Base-by-base conservation (phyloP, 495 filamentous ascomycete genomes). In the Sphaerosporella brunnea region DNA sequence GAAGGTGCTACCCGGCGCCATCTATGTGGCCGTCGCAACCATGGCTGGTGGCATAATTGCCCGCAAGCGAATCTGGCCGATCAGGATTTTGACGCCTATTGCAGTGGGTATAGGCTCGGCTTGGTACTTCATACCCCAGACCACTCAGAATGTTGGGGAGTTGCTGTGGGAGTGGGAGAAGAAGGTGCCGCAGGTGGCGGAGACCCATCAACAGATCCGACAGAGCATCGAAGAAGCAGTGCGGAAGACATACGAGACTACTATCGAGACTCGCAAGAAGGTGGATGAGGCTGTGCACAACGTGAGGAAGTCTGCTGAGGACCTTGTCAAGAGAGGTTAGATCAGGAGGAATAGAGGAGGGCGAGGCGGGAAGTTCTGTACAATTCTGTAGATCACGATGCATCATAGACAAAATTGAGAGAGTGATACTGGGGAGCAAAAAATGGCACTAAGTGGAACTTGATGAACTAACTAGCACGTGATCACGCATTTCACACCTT, bases 31-130 rank as follows among this genome's bases (percentile, higher is more conserved):
- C 11, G 84, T 97, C 2, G 74, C 84, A 9, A 76, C 82, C 50
- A 93, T 97, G 85, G 80, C 87, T 24, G 87, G 87, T 52, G 81
- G 75, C 53, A 95, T 97, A 59, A 66, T 93, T 23, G 72, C 81
- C 36, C 74, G 90, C 43, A 90, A 92, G 68, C 75, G 88, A 36
- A 83, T 80, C 53, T 68, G 94, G 35, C 61, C 93, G 49, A 68
- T 96, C 21, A 74, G 88, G 36, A 73, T 74, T 30, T 65, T 74
- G 11, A 69, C 80, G 3, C 90, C 83, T 15, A 58, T 84, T 15
- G 74, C 73, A 20, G 72, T 88, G 32, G 83, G 80, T 43, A 64
- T 84, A 41, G 73, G 76, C 37, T 80, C 80, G 38, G 83, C 77
- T 26, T 84, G 76, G 76, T 65, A 69, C 18, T 74, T 87, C 7